Base-by-base conservation (phyloP, 1,284 basidiomycete species). In the Cerrena zonata region DNA sequence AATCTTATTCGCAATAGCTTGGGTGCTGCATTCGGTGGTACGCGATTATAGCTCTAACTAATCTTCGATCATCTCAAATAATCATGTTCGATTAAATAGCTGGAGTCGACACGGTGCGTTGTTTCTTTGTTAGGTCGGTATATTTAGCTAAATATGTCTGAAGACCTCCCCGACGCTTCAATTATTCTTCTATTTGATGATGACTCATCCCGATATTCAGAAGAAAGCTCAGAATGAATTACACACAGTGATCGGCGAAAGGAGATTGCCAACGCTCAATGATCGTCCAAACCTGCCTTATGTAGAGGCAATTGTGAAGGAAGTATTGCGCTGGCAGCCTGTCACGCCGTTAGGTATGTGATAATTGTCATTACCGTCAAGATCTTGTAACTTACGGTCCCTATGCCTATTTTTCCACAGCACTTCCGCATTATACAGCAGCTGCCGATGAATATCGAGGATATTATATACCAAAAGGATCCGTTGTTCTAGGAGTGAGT, bases 311-410 rank as follows among this genome's bases (percentile, higher is more conserved):
- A 37, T 65, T 10, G 54, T 68, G 5, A 59, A 65, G 42, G 69
- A 71, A 52, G 53, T 63, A 2, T 41, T 68, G 37, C 54, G 67
- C n/a, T 69, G 65, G 66, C 25, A 42, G 18, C 53, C 56, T n/a
- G 47, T 56, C 15, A 40, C 45, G 1, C 56, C 58, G 10, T 19
- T 55, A 19, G 37, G 52, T 49, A 22, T 3, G 41, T 47, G n/a
- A n/a, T n/a, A n/a, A n/a, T n/a, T n/a, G n/a, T n/a, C n/a, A n/a
- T n/a, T n/a, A n/a, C n/a, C n/a, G n/a, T n/a, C n/a, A n/a, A n/a
- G n/a, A n/a, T n/a, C n/a, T n/a, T n/a, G n/a, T n/a, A n/a, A n/a
- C n/a, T n/a, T n/a, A n/a, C n/a, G n/a, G n/a, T n/a, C n/a, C n/a
- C n/a, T n/a, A n/a, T n/a, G n/a, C n/a, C n/a, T n/a, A n/a, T n/a